Evolutionary conservation across 1,284 basidiomycete genomes (phyloP).

Genomic region (Exobasidium rhododendri): DNA sequence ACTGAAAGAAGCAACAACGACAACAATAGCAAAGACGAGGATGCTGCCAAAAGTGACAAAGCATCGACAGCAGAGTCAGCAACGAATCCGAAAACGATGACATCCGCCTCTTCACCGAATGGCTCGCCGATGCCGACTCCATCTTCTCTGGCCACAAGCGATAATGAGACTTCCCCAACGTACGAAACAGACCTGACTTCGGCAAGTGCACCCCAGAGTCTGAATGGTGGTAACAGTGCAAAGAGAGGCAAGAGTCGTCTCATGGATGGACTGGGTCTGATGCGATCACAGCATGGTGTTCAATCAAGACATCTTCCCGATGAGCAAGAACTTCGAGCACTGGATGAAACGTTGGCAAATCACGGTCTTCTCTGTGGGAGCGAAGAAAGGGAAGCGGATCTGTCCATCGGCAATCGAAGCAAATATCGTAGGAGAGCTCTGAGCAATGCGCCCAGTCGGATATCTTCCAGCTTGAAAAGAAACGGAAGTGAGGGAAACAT

Average conservation of each 20-base stretch:
- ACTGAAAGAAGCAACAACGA: not conserved
- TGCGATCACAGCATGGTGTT: not conserved
- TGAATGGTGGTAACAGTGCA: slow-evolving; percentile 6
- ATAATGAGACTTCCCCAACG: slow-evolving; percentile 7
- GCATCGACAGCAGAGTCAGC: not conserved
- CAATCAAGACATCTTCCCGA: not conserved
- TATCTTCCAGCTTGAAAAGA: not conserved
- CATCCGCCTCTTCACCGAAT: slow-evolving; percentile 4
- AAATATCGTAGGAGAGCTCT: slow-evolving; percentile 9
- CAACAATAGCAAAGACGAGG: not conserved
- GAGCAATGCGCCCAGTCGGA: slow-evolving; percentile 5
- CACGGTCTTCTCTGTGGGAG: slow-evolving; percentile 1
- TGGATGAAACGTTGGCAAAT: slow-evolving; percentile 10
- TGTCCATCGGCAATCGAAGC: not conserved
- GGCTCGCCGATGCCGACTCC: slow-evolving; percentile 8
- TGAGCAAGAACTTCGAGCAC: not conserved
- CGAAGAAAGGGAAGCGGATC: not conserved
- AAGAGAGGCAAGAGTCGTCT: not conserved
- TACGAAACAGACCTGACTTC: slow-evolving; percentile 16
- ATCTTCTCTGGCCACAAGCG: slow-evolving; percentile 7
- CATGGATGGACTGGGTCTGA: slow-evolving; percentile 7
- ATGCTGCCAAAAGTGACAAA: not conserved
- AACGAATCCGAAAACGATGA: not conserved
- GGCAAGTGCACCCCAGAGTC: slow-evolving; percentile 14
- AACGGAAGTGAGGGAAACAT: not conserved